Percentiles rank a stretch among this genome's conserved stretches.
Conservation (phyloP, 192 early-diverging fungal genomes). For the Coemansia sp. region DNA sequence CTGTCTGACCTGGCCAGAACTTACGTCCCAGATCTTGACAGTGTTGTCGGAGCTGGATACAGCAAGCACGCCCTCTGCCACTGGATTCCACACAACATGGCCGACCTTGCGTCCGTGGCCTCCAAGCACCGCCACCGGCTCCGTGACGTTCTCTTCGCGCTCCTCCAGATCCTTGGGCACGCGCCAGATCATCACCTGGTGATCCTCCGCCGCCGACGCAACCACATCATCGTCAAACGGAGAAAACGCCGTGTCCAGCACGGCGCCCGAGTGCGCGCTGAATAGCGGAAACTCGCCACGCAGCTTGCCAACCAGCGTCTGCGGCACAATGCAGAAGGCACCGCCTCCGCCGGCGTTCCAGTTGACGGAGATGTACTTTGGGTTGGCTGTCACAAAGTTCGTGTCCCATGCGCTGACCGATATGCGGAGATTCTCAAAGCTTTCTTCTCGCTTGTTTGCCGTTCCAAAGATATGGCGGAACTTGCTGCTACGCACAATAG, state of each 20-base stretch:
- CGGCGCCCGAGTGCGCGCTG: constrained; percentile 89
- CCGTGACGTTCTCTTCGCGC: constrained; percentile 70
- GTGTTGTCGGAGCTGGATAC: constrained; percentile 87
- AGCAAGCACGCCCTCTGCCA: constrained; percentile 90
- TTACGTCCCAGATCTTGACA: constrained; percentile 94
- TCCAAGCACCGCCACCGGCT: constrained; percentile 76
- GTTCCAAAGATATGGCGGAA: constrained; percentile 96
- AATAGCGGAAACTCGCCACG: constrained; percentile 87
- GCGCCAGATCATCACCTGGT: constrained; percentile 93
- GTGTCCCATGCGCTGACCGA: constrained; percentile 95
- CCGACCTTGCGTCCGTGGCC: constrained; percentile 95
- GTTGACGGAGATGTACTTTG: constrained; percentile 77
- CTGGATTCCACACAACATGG: constrained; percentile 97
- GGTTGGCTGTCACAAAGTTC: constrained; percentile 94
- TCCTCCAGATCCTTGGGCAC: constrained; percentile 80
- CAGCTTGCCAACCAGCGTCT: constrained; percentile 71
- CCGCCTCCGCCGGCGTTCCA: constrained; percentile 89
- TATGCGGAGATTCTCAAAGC: constrained; percentile 93
- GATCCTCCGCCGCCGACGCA: constrained; percentile 83
- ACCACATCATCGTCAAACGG: constrained; percentile 98
- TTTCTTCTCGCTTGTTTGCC: constrained; percentile 80
- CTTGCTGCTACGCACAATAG: constrained; percentile 82
- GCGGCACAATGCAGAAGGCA: constrained; percentile 94
- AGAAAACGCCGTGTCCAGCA: constrained; percentile 97
- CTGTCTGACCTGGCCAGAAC: constrained; percentile 71